phyloP scores from a whole-genome alignment of 805 yeast species.

The Candida taoyuanica region DNA sequence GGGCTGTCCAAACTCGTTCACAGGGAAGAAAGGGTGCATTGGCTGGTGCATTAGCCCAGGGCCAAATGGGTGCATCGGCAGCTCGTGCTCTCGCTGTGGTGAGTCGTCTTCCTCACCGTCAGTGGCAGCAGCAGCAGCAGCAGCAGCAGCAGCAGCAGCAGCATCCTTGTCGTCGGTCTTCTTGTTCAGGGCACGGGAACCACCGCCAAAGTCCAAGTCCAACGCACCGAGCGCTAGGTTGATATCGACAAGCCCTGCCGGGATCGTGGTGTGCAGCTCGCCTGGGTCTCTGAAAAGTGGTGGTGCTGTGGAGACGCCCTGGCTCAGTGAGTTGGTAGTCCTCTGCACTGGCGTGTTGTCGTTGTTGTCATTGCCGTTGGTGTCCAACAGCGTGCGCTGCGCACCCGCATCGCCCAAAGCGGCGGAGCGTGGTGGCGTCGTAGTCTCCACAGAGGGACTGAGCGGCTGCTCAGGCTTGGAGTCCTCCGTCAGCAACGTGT shows the following conservation, averaged over 20 bases:
- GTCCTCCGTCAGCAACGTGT: slow-evolving; percentile 16
- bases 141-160: slow-evolving; percentile 3
- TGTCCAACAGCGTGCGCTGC: no score
- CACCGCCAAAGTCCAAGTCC: slow-evolving; percentile 22
- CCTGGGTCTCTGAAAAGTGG: slow-evolving; percentile 21
- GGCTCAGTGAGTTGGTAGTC: slow-evolving; percentile 18
- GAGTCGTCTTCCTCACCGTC: slow-evolving; percentile 7
- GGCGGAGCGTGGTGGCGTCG: slow-evolving; percentile 17
- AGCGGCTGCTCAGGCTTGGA: slow-evolving; percentile 10
- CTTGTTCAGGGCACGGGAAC: slow-evolving; percentile 1
- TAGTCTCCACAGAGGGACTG: slow-evolving; percentile 10
- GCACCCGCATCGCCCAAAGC: no score
- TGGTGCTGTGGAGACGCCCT: slow-evolving; percentile 23
- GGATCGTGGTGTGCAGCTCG: slow-evolving; percentile 11
- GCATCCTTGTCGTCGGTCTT: not conserved
- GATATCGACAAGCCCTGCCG: slow-evolving; percentile 22
- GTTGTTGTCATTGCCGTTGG: no score
- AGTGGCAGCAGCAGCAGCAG: slow-evolving; percentile 4
- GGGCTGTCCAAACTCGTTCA: slow-evolving; percentile 28
- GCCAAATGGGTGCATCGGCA: slow-evolving; percentile 11
- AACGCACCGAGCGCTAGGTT: slow-evolving; percentile 26
- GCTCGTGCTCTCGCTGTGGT: not conserved
- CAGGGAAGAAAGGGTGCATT: slow-evolving; percentile 26
- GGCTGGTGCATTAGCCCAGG: slow-evolving; percentile 22
- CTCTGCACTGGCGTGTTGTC: slow-evolving; percentile 23